Percentiles rank a stretch among this genome's conserved stretches.
Conservation (phyloP, 108 stramenopile species). For the Epithemia pelagica region DNA sequence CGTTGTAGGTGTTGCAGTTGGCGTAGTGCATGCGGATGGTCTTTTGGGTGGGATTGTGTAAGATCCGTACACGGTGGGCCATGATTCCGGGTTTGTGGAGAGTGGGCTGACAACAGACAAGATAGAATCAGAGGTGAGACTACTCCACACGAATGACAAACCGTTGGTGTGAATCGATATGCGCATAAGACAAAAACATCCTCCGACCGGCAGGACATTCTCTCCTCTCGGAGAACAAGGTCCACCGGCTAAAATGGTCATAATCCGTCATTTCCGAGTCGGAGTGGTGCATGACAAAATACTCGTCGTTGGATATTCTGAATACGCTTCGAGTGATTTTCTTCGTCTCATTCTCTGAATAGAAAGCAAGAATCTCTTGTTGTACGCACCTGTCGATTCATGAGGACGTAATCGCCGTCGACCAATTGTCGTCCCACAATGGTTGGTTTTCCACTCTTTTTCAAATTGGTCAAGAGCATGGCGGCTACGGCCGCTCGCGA, state of each 20-base stretch:
- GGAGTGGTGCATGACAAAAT: conserved; percentile 90
- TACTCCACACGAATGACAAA: too few relatives aligned
- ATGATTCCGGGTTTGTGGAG: conserved; percentile 99
- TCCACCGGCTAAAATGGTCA: conserved; percentile 32
- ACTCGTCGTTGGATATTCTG: conserved; percentile 64
- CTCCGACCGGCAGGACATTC: background rate
- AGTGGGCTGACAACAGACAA: conserved; percentile 79
- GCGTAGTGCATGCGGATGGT: conserved; percentile 95
- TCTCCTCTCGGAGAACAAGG: conserved; percentile 8
- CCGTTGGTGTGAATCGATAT: too few relatives aligned
- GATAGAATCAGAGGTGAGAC: background rate
- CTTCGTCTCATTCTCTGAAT: too few relatives aligned
- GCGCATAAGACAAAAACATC: conserved; percentile 6
- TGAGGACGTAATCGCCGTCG: conserved; percentile 94
- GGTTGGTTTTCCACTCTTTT: conserved; percentile 54
- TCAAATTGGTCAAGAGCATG: conserved; percentile 45
- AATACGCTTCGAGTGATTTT: background rate
- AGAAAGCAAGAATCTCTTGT: background rate
- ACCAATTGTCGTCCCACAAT: conserved; percentile 94
- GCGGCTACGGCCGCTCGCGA: conserved; percentile 84
- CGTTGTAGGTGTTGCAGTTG: conserved; percentile 99
- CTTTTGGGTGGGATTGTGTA: conserved; percentile 86
- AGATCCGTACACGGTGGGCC: conserved; percentile 96
- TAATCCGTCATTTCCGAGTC: conserved; percentile 79
- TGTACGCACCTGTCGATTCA: conserved; percentile 91